Conservation (phyloP, 169 alveolate species). For the Plasmodium cynomolgi region DNA sequence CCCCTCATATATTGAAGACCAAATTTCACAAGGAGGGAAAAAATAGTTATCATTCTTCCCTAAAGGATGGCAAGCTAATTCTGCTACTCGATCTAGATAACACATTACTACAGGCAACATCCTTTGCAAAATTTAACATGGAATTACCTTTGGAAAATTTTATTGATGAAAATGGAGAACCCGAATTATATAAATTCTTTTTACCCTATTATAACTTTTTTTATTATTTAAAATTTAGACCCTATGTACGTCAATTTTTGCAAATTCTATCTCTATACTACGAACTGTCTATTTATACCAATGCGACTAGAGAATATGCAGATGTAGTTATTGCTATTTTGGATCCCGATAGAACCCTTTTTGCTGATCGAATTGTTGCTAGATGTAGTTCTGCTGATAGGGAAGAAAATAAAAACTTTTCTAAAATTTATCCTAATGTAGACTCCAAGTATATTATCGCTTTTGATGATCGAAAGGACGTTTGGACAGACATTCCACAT, state of each 20-base stretch:
- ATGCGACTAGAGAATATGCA: slow-evolving; percentile 94
- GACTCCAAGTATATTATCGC: slow-evolving; percentile 90
- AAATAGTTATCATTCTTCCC: slow-evolving; percentile 44
- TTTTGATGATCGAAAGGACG: slow-evolving; percentile 92
- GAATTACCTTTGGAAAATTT: slow-evolving; percentile 89
- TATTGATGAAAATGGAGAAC: slow-evolving; percentile 89
- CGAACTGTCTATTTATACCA: slow-evolving; percentile 91
- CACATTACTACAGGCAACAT: slow-evolving; percentile 91
- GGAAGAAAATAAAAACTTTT: slow-evolving; percentile 85
- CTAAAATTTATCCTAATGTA: slow-evolving; percentile 87
- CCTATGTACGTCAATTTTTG: slow-evolving; percentile 90
- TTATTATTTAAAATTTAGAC: slow-evolving; percentile 92
- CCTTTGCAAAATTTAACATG: slow-evolving; percentile 87
- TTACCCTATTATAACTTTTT: slow-evolving; percentile 88
- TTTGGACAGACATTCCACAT: slow-evolving; percentile 91
- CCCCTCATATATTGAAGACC: slow-evolving; percentile 69
- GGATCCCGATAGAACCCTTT: slow-evolving; percentile 91
- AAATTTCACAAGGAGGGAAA: slow-evolving; percentile 27
- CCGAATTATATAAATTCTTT: slow-evolving; percentile 91
- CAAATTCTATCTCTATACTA: slow-evolving; percentile 89
- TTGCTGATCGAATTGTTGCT: slow-evolving; percentile 92
- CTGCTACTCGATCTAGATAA: slow-evolving; percentile 91
- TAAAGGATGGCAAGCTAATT: slow-evolving; percentile 86
- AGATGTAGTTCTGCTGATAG: slow-evolving; percentile 88
- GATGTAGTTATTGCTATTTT: slow-evolving; percentile 92